phyloP scores from a whole-genome alignment of 2,329 filamentous ascomycete species.

The Aspergillus sp. region DNA sequence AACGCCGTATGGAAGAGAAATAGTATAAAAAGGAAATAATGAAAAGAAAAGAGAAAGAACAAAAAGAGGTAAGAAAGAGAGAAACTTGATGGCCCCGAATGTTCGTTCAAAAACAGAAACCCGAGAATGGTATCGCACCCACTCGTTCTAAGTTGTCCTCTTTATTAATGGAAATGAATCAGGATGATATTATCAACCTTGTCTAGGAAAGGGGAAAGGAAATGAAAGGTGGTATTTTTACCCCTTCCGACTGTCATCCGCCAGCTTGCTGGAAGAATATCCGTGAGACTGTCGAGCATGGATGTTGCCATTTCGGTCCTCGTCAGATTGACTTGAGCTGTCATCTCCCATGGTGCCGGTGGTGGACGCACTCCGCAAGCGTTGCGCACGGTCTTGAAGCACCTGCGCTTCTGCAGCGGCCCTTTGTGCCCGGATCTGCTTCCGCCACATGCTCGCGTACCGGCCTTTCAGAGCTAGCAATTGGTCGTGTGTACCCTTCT shows the following conservation, averaged over 20 bases:
- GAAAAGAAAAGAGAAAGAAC: slow-evolving; percentile 13
- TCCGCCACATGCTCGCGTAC: slow-evolving; percentile 85
- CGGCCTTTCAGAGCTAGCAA: slow-evolving; percentile 68
- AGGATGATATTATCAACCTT: slow-evolving; percentile 49
- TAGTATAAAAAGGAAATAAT: slow-evolving; percentile 12
- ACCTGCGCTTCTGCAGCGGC: slow-evolving; percentile 62
- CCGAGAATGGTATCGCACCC: slow-evolving; percentile 13
- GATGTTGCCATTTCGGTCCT: slow-evolving; percentile 37
- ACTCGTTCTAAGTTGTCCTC: slow-evolving; percentile 16
- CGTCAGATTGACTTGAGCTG: slow-evolving; percentile 51
- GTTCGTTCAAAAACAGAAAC: slow-evolving; percentile 10
- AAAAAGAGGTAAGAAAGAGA: slow-evolving; percentile 12
- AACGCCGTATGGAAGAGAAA: slow-evolving; percentile 21
- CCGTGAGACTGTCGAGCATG: slow-evolving; percentile 16
- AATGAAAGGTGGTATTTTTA: neutral
- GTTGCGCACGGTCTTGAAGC: slow-evolving; percentile 44
- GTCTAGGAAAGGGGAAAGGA: neutral
- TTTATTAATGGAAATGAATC: slow-evolving; percentile 19
- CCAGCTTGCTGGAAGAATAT: slow-evolving; percentile 57
- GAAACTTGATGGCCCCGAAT: slow-evolving; percentile 1
- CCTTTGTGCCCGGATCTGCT: slow-evolving; percentile 76
- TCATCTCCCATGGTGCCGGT: slow-evolving; percentile 40
- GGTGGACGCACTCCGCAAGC: slow-evolving; percentile 42
- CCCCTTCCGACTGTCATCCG: slow-evolving; percentile 7
- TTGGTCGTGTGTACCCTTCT: slow-evolving; percentile 76